Conservation (phyloP, 1,284 basidiomycete species). For the Leccinum insigne region DNA sequence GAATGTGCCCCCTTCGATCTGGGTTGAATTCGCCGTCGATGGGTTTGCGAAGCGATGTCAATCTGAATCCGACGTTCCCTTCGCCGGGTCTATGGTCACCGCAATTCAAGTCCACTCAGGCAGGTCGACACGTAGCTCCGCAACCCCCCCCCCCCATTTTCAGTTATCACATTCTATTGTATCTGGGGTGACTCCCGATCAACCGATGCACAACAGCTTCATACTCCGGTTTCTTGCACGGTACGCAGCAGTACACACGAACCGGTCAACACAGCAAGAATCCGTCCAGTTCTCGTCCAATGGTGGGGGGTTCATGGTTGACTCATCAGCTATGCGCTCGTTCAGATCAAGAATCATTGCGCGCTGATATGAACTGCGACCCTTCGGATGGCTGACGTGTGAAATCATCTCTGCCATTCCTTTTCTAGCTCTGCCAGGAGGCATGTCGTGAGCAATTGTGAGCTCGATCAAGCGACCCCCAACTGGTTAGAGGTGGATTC, state of each 20-base stretch:
- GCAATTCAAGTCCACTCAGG: slow-evolving; percentile 23
- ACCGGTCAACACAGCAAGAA: slow-evolving; percentile 21
- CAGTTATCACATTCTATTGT: slow-evolving; percentile 20
- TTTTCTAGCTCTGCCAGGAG: background rate
- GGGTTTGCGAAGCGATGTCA: slow-evolving; percentile 20
- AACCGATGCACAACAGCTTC: slow-evolving; percentile 2
- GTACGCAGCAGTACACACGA: slow-evolving; percentile 15
- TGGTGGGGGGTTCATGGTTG: slow-evolving; percentile 30
- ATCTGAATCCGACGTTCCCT: slow-evolving; percentile 22
- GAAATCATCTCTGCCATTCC: slow-evolving; percentile 6
- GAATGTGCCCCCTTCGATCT: slow-evolving; percentile 48
- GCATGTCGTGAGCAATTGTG: slow-evolving; percentile 7
- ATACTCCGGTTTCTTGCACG: slow-evolving; percentile 13
- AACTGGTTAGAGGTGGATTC: background rate
- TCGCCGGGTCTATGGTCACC: slow-evolving; percentile 23
- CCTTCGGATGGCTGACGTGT: slow-evolving; percentile 12
- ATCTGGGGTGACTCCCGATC: slow-evolving; percentile 9
- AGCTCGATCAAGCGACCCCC: slow-evolving; percentile 5
- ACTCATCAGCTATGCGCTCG: slow-evolving; percentile 6
- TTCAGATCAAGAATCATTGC: background rate
- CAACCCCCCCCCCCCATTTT: slow-evolving; percentile 12
- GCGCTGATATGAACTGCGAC: slow-evolving; percentile 5
- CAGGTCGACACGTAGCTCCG: slow-evolving; percentile 4
- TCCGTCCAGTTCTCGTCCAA: slow-evolving; percentile 19
- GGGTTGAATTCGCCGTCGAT: slow-evolving; percentile 33